Evolutionary conservation across 345 rosid species (phyloP).

Genomic region (Pugionium cornutum): DNA sequence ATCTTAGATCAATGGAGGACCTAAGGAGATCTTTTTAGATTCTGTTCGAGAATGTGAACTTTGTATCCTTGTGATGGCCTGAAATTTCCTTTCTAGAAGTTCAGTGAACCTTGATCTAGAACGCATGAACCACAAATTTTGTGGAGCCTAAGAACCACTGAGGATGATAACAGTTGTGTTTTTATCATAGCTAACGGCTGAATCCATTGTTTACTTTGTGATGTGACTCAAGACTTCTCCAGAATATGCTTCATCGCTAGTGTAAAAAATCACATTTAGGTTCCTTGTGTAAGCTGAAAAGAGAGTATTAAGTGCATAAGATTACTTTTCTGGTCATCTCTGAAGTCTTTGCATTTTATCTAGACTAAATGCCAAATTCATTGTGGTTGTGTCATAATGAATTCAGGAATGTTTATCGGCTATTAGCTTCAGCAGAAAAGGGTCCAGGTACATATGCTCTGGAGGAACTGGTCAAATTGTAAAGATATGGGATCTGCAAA

Average conservation of each 20-base stretch:
- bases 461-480: constrained; percentile 92
- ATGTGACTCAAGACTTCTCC: not conserved
- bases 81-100: not conserved
- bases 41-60: not conserved
- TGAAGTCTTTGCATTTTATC: constrained; percentile 1
- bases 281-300: not conserved
- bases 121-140: not conserved
- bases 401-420: constrained; percentile 80
- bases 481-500: constrained; percentile 96
- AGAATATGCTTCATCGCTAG: not conserved
- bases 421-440: constrained; percentile 85
- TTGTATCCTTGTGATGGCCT: constrained; percentile 5
- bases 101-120: not conserved
- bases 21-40: not conserved
- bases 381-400: constrained; percentile 12
- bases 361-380: not conserved
- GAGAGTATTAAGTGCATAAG: constrained; percentile 3
- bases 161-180: not conserved
- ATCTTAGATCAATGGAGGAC: not conserved
- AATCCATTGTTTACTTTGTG: not conserved
- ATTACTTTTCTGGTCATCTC: constrained; percentile 18
- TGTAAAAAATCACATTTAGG: constrained; percentile 4
- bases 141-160: not conserved
- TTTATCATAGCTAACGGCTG: not conserved
- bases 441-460: constrained; percentile 89